phyloP scores from a whole-genome alignment of 306 rosid genomes.

The Delonix regia region DNA sequence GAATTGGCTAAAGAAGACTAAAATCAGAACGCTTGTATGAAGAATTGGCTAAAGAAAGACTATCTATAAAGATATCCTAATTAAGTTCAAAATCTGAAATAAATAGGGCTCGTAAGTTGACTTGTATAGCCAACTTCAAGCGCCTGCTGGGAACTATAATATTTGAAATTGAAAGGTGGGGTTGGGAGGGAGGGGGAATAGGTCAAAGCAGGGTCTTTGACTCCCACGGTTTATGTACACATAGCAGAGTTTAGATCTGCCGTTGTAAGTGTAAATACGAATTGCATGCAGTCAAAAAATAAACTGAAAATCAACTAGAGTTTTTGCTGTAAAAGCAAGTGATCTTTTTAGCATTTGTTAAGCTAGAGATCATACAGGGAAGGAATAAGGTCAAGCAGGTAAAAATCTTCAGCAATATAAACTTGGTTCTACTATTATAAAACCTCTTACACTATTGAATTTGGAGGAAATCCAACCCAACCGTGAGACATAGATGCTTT shows the following conservation, averaged over 20 bases:
- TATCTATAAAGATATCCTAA: constrained; percentile 12
- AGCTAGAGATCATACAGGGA: not conserved
- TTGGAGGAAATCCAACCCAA: not conserved
- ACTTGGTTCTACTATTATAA: not conserved
- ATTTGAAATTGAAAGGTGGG: not conserved
- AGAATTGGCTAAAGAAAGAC: constrained; percentile 9
- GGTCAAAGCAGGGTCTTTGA: not conserved
- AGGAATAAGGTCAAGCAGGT: not conserved
- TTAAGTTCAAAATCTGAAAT: not conserved
- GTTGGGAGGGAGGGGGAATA: not conserved
- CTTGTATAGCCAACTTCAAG: not conserved
- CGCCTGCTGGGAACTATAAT: no score
- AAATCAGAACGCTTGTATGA: not conserved
- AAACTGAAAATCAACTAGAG: no score
- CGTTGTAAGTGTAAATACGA: no score
- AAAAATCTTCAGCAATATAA: not conserved
- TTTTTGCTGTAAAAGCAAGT: no score
- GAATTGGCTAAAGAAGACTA: constrained; percentile 19
- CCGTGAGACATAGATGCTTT: not conserved
- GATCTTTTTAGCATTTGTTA: not conserved
- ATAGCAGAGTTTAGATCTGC: no score
- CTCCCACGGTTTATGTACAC: not conserved
- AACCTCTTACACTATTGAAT: not conserved
- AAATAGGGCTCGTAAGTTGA: not conserved
- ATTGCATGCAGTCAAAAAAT: no score